A percentile compares a stretch with the other conserved stretches of the same genome.
phyloP scores from a whole-genome alignment of 306 rosid genomes.

The Dalbergia oliveri region DNA sequence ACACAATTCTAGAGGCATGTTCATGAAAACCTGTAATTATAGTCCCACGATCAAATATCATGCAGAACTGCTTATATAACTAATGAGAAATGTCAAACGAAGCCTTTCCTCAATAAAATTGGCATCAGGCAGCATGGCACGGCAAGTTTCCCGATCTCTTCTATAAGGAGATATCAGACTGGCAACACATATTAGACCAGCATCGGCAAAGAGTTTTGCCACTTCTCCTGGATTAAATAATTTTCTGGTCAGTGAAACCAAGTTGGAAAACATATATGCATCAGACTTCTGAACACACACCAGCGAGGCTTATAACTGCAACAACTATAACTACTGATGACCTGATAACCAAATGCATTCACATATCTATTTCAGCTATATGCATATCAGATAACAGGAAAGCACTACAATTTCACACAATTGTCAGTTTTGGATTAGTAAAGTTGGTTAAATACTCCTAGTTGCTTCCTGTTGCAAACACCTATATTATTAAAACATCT shows the following conservation, averaged over 20 bases:
- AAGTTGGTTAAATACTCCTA: conserved; percentile 17
- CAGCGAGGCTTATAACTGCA: conserved; percentile 23
- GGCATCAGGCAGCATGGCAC: conserved; percentile 68
- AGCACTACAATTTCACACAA: conserved; percentile 2
- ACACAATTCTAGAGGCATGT: conserved; percentile 80
- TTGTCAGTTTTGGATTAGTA: neutral
- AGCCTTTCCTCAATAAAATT: conserved; percentile 79
- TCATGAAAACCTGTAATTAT: conserved; percentile 77
- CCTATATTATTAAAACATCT: conserved; percentile 1
- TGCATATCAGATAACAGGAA: neutral
- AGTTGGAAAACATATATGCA: conserved; percentile 19
- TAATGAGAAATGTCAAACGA: conserved; percentile 14
- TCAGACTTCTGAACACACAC: conserved; percentile 2
- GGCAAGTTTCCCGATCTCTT: conserved; percentile 77
- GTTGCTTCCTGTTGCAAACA: conserved; percentile 31
- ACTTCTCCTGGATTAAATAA: conserved; percentile 71
- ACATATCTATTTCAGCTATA: conserved; percentile 4
- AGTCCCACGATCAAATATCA: conserved; percentile 42
- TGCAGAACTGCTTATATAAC: conserved; percentile 35
- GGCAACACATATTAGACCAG: conserved; percentile 79
- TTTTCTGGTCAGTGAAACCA: conserved; percentile 41
- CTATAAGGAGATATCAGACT: conserved; percentile 87
- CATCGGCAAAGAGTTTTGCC: conserved; percentile 83
- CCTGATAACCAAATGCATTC: conserved; percentile 1
- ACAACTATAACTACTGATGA: conserved; percentile 17